These are phyloP conservation scores for Lignosus rhinocerotis DNA, from an alignment of 1,284 basidiomycete species.

Conservation along the genomic window DNA sequence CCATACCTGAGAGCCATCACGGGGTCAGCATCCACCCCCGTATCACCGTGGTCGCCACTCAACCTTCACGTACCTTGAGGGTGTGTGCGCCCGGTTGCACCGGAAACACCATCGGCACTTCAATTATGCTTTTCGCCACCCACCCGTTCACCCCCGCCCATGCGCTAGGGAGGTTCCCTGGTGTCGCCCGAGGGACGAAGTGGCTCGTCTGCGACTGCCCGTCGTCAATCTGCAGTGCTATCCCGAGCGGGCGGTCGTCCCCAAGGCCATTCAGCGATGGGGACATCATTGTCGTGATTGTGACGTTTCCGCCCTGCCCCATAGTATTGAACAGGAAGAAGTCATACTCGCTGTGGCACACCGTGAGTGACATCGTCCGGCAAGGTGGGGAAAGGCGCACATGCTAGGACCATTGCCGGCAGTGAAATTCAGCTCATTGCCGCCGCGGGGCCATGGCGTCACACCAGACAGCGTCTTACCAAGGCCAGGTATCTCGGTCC, in stretches of 20 bases:
- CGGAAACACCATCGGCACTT: conserved; percentile 34
- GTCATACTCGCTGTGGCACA: conserved; percentile 47
- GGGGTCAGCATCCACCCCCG: background rate
- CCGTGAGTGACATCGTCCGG: background rate
- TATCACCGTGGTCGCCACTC: background rate
- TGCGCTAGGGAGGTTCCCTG: conserved; percentile 50
- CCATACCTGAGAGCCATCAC: conserved; percentile 40
- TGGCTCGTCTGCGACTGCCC: conserved; percentile 44
- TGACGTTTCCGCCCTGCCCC: conserved; percentile 43
- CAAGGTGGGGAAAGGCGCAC: conserved; percentile 36
- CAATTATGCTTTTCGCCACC: conserved; percentile 52
- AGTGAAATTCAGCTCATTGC: conserved; percentile 53
- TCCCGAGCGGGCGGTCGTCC: conserved; percentile 50
- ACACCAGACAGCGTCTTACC: conserved; percentile 61
- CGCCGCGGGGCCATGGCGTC: conserved; percentile 59
- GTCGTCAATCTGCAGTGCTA: conserved; percentile 58
- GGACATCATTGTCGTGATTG: conserved; percentile 54
- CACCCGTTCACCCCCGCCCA: conserved; percentile 55
- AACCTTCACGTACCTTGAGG: conserved; percentile 43
- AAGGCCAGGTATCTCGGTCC: conserved; percentile 60
- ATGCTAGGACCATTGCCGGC: conserved; percentile 62
- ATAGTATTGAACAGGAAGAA: conserved; percentile 60
- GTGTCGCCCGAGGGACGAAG: conserved; percentile 51
- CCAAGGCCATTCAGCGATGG: conserved; percentile 62
- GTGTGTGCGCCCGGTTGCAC: conserved; percentile 55